Evolutionary conservation across 352 stramenopile genomes (phyloP).

Genomic region (Globisporangium spinosum): DNA sequence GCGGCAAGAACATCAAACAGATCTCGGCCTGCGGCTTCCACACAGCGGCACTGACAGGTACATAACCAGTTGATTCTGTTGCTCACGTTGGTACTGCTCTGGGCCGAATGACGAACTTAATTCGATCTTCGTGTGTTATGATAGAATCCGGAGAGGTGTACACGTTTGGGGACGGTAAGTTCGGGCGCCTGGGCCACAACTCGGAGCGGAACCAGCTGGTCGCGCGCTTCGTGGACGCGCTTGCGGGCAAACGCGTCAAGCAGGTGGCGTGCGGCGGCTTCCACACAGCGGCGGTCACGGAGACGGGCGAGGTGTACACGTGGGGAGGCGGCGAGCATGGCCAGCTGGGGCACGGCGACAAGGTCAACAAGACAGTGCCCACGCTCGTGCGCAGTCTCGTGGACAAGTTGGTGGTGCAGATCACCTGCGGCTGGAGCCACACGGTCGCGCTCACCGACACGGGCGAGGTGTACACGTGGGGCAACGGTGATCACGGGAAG

Average conservation of each 20-base stretch:
- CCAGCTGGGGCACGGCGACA: conserved; percentile 95
- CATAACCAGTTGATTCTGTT: not conserved
- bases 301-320: conserved; percentile 84
- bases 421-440: conserved; percentile 96
- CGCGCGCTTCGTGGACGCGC: conserved; percentile 62
- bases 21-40: conserved; percentile 88
- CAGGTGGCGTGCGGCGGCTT: conserved; percentile 89
- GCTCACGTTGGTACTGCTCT: not conserved
- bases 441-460: conserved; percentile 91
- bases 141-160: conserved; percentile 90
- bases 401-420: conserved; percentile 89
- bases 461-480: conserved; percentile 93
- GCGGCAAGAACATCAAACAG: conserved; percentile 84
- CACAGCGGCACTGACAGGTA: conserved; percentile 71
- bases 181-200: conserved; percentile 81
- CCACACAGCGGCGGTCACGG: conserved; percentile 82
- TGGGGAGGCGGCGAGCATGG: conserved; percentile 91
- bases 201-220: conserved; percentile 81
- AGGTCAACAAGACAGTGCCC: conserved; percentile 93
- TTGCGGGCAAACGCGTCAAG: conserved; percentile 73
- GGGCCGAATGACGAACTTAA: not conserved
- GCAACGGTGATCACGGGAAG: conserved; percentile 92
- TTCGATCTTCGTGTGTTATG: not conserved
- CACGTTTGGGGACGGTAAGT: conserved; percentile 92
- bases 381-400: conserved; percentile 89